Evolutionary conservation across 2,329 filamentous ascomycete genomes (phyloP), one percentile per base, ranked within the genome.

Genomic region (Diaporthe australafricana): DNA sequence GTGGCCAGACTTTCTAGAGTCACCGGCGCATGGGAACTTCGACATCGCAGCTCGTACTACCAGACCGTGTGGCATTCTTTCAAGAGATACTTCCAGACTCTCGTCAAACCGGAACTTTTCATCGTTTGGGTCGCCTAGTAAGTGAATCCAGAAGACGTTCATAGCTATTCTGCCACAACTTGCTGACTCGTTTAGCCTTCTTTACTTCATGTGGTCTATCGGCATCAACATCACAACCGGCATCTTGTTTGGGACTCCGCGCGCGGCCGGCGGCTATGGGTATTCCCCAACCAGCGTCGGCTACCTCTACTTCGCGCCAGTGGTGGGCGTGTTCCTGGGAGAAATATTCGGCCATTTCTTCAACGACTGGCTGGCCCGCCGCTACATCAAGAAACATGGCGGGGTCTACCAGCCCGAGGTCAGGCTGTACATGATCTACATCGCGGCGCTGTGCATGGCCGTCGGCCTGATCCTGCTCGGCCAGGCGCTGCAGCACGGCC

Each of bases 241-340:
- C 27, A 82, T 84, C 47, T 82, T 85, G 74, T 76, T 85, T 4
- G 78, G 77, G 0, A 79, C 79, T 1, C 73, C 83, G 5, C 81
- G 84, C 70, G 79, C 77, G 12, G 82, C 84, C 74, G 81, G 81
- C 0, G 78, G 81, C 0, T 80, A 80, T 70, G 80, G 82, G n/a
- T 84, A 86, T 60, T 84, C 80, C 78, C 76, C 69, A 72, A 73
- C 50, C 0, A 73, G 60, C 7, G 65, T 75, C 77, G 81, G 85
- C 1, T 85, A 83, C 74, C 85, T 87, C 74, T 87, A 87, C 75
- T 85, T 87, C 74, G 83, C 84, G 1, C 83, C 84, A 3, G 80
- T 87, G 52, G 79, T 86, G 1, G 85, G 81, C 5, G 81, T 82
- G 0, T 74, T 86, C n/a, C 75, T 86, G 3, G 86, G 85, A 12